A percentile compares a stretch with the other conserved stretches of the same genome.
These are phyloP conservation scores for Pisolithus thermaeus DNA, from an alignment of 1,284 basidiomycete species.

Conservation along the genomic window DNA sequence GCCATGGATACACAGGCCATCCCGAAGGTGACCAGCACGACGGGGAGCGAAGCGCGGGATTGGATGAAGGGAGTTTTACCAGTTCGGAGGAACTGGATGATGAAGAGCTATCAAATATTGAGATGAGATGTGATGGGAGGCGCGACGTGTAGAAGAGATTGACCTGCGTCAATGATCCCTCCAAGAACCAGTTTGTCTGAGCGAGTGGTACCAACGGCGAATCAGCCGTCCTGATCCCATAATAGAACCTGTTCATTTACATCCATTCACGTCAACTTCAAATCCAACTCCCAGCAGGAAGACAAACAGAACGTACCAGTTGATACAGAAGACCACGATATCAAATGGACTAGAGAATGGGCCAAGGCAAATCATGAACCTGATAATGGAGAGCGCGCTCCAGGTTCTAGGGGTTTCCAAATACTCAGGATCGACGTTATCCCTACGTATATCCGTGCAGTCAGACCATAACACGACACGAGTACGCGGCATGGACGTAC, in stretches of 20 bases:
- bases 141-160: neutral
- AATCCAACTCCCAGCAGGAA: neutral
- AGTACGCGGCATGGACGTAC: slow-evolving; percentile 10
- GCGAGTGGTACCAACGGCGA: slow-evolving; percentile 25
- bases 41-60: slow-evolving; percentile 23
- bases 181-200: slow-evolving; percentile 29
- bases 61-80: slow-evolving; percentile 28
- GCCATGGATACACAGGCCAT: slow-evolving; percentile 29
- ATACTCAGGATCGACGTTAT: slow-evolving; percentile 29
- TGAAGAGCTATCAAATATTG: slow-evolving; percentile 21
- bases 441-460: slow-evolving; percentile 16
- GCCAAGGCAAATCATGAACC: slow-evolving; percentile 27
- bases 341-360: slow-evolving; percentile 30
- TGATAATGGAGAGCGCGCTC: slow-evolving; percentile 28
- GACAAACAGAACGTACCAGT: slow-evolving; percentile 15
- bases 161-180: slow-evolving; percentile 29
- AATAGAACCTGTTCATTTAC: slow-evolving; percentile 23
- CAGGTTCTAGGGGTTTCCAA: slow-evolving; percentile 24
- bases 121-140: neutral
- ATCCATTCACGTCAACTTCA: neutral
- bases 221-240: slow-evolving; percentile 21
- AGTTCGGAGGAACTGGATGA: slow-evolving; percentile 29
- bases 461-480: neutral
- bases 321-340: slow-evolving; percentile 24
- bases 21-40: slow-evolving; percentile 27